Base-by-base conservation (phyloP, 192 early-diverging fungal species). In the Gryganskiella cystojenkinii region DNA sequence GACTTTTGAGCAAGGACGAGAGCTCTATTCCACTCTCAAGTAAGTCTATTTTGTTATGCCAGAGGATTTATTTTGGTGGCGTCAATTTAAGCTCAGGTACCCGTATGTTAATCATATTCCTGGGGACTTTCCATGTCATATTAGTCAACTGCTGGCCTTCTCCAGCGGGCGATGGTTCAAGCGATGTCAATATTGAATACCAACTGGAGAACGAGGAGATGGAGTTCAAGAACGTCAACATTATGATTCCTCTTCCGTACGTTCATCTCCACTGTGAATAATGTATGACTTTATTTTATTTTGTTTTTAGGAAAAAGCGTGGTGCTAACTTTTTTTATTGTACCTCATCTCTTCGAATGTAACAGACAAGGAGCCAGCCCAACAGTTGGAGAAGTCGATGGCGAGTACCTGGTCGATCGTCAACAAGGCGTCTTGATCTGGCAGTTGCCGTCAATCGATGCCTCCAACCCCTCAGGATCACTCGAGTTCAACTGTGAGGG, bases 131-230 rank as follows among this genome's bases (percentile, higher is more conserved):
- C 24, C 46, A 30, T 40, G 5, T 40, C 37, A 9, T 40, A 9
- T 49, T 70, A 93, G 92, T 98, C 80, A 99, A 95, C 84, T 99
- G 98, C 86, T 99, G 98, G 98, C 96, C 98, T 24, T 93, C 95
- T 20, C 95, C 94, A 31, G 86, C 90, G 30, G 95, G 91, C 51
- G 90, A 85, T 78, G 96, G 98, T 4, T 87, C 90, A 1, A 90
- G 91, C 49, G 96, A 97, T 80, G 98, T 99, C 25, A 99, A 95
- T 65, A 95, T 98, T 58, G 98, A 99, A 79, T 99, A 98, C 70
- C 95, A 98, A 75, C 85, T 98, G 51, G 92, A 90, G 70, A 82
- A 86, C 58, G 79, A 88, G 22, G 82, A 86, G 47, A 88, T 98
- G 57, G 93, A 91, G 75, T 87, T 99, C 14, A 88, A 91, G 22